Conservation (phyloP, 1,139 yeast genomes). For the Pichia sp. region DNA sequence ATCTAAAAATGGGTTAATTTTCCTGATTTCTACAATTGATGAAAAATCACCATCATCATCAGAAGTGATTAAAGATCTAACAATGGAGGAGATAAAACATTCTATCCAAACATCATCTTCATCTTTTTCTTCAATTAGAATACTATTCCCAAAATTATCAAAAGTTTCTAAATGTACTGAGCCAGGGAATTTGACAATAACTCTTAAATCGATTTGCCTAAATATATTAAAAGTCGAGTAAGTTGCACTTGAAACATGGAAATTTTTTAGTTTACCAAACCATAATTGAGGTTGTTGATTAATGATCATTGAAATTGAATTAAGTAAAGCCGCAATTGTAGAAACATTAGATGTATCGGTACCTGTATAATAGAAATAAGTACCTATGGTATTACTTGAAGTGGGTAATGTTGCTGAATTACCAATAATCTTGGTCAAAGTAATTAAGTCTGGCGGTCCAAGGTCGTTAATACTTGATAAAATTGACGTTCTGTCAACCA, state of each 20-base stretch:
- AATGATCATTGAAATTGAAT: slow-evolving; percentile 45
- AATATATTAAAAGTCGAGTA: slow-evolving; percentile 66
- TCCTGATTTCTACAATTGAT: slow-evolving; percentile 53
- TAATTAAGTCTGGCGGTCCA: slow-evolving; percentile 57
- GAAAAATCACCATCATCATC: slow-evolving; percentile 62
- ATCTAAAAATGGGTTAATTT: slow-evolving; percentile 54
- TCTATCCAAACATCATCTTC: slow-evolving; percentile 70
- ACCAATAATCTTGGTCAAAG: slow-evolving; percentile 39
- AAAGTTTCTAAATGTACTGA: slow-evolving; percentile 34
- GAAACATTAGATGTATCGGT: slow-evolving; percentile 53
- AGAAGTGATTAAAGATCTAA: slow-evolving; percentile 47
- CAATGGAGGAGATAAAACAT: slow-evolving; percentile 57
- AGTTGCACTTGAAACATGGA: slow-evolving; percentile 51
- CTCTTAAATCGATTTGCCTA: slow-evolving; percentile 61
- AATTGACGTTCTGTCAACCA: slow-evolving; percentile 48
- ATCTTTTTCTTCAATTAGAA: slow-evolving; percentile 41
- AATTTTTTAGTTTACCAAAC: slow-evolving; percentile 50
- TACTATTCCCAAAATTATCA: slow-evolving; percentile 32
- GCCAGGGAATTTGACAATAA: slow-evolving; percentile 63
- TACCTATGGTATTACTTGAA: slow-evolving; percentile 34
- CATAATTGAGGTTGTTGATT: slow-evolving; percentile 47
- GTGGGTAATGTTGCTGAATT: slow-evolving; percentile 29
- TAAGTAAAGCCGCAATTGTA: slow-evolving; percentile 51
- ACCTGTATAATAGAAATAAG: slow-evolving; percentile 52
- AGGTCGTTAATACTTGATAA: slow-evolving; percentile 43